phyloP scores from a whole-genome alignment of 2,329 filamentous ascomycete species.

The Aureobasidium melanogenum region DNA sequence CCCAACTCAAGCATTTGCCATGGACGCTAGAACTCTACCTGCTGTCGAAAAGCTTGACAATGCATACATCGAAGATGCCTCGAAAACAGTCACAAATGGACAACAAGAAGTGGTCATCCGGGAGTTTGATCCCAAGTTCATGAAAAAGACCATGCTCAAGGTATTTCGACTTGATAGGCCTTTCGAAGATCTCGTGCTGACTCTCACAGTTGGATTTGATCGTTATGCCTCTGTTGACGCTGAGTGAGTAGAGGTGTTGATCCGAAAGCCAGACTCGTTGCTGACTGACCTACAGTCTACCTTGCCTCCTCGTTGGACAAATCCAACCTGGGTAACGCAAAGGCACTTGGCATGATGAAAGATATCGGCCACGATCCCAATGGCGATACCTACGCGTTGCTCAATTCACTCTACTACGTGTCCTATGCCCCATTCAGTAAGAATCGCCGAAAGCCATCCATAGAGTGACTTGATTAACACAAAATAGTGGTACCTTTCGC shows the following conservation, averaged over 20 bases:
- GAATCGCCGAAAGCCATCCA: background rate
- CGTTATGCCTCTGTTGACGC: conserved; percentile 12
- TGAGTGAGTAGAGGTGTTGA: background rate
- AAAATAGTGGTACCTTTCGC: conserved; percentile 13
- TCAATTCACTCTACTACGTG: conserved; percentile 14
- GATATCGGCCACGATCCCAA: conserved; percentile 14
- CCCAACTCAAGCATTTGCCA: conserved; percentile 10
- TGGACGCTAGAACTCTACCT: conserved; percentile 4
- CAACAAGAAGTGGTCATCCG: conserved; percentile 10
- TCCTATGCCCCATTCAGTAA: conserved; percentile 14
- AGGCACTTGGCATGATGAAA: conserved; percentile 13
- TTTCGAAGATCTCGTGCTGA: background rate
- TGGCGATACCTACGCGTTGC: conserved; percentile 11
- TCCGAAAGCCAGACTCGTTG: background rate
- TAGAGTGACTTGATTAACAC: background rate
- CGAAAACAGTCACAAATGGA: background rate
- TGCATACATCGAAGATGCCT: conserved; percentile 10
- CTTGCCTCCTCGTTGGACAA: conserved; percentile 8
- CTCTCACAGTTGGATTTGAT: conserved; percentile 11
- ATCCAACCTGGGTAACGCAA: conserved; percentile 9
- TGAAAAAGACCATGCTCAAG: conserved; percentile 13
- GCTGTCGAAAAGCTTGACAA: conserved; percentile 12
- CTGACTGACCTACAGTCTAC: background rate
- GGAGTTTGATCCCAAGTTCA: conserved; percentile 14
- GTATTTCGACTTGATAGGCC: background rate